Base-by-base conservation (phyloP, 805 yeast species). In the Yamadazyma takamatsuzukensis region DNA sequence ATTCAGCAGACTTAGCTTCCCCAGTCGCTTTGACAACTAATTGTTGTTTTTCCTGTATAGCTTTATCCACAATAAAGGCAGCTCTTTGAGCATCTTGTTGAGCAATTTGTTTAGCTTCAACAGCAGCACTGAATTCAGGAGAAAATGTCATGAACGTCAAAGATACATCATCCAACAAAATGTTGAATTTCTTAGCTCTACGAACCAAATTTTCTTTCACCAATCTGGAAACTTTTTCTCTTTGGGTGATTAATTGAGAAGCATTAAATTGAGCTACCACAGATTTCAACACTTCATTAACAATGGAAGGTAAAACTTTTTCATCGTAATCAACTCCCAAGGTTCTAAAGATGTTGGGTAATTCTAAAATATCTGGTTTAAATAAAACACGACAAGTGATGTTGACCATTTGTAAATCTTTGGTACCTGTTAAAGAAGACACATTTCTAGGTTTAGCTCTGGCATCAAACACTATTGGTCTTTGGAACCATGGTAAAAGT, bases 31-130 rank as follows among this genome's bases (percentile, higher is more conserved):
- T 87, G 37, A 93, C 97, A 43, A 93, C 95, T 69, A 87, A 73
- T 56, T 94, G 95, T 64, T 93, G 97, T 61, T 93, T 93, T 67
- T 93, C 97, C 64, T 93, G 98, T 49, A 85, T 79, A 6, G 98
- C 98, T 58, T 88, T 86, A 61, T 93, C 98, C 33, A 93, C 98
- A 26, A 93, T 72, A 48, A 89, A 93, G 0, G 97, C 97, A 6
- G 98, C 97, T 61, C 95, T 81, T 66, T 93, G 97, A 14, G 98
- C 97, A 58, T 93, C 98, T 70, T 93, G 98, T 63, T 93, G 98
- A 18, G 98, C 97, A 63, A 93, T 93, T 70, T 93, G 98, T 65
- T 93, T 93, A 37, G 96, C 95, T 68, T 93, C 98, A 35, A 93
- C 98, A 4, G 97, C 97, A 27, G 83, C 80, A 25, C 97, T 89